Conservation (phyloP, 2,329 filamentous ascomycete species). For the Ophiostoma sp. region DNA sequence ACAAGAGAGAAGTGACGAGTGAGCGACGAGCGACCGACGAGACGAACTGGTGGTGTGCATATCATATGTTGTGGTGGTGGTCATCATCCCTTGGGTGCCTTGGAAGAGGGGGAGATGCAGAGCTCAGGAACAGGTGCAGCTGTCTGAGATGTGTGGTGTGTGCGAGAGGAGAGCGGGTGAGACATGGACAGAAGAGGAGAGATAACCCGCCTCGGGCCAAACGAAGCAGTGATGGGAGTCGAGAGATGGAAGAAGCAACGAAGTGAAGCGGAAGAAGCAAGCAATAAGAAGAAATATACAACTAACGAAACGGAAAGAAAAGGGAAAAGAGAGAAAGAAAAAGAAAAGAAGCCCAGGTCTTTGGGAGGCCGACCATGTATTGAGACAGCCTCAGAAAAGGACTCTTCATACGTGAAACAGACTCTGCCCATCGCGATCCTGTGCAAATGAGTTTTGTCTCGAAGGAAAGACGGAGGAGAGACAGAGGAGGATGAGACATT, state of each 20-base stretch:
- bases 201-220: background rate
- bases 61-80: conserved; percentile 10
- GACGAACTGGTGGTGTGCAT: background rate
- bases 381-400: background rate
- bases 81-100: conserved; percentile 8
- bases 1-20: too few relatives aligned
- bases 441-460: background rate
- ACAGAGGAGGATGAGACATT: background rate
- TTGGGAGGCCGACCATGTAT: too few relatives aligned
- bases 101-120: conserved; percentile 9
- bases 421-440: background rate
- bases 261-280: background rate
- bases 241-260: background rate
- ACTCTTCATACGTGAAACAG: conserved; percentile 8
- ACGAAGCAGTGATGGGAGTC: background rate
- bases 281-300: too few relatives aligned
- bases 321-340: background rate
- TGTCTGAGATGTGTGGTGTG: background rate
- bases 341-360: background rate
- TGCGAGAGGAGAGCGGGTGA: background rate
- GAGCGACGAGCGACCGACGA: too few relatives aligned
- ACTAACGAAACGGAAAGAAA: background rate
- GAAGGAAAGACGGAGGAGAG: background rate
- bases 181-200: conserved; percentile 7
- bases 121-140: conserved; percentile 3